Percentiles rank a stretch among this genome's conserved stretches.
Evolutionary conservation across 495 filamentous ascomycete species (phyloP).

Genomic region (Xylaria cubensis): DNA sequence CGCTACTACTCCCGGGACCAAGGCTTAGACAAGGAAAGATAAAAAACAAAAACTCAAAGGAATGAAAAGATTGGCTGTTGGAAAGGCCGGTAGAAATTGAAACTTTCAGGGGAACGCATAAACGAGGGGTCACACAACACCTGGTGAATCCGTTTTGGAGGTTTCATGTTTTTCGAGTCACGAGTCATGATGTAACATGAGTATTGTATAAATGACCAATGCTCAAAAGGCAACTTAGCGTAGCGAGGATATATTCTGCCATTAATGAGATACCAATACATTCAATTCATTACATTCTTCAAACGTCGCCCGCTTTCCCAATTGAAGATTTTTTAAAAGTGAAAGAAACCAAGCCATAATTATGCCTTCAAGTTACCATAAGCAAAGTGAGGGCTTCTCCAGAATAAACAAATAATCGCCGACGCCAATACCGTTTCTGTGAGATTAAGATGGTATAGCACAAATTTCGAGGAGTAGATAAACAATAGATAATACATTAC

Average conservation of each 20-base stretch:
- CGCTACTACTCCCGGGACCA: not conserved
- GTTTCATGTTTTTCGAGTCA: constrained; percentile 1
- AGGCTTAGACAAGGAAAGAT: constrained; percentile 10
- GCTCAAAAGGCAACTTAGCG: not conserved
- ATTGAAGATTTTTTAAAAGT: too few relatives aligned
- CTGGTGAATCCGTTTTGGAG: not conserved
- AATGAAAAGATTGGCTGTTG: not conserved
- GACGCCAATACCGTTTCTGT: not conserved
- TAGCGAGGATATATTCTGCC: constrained; percentile 6
- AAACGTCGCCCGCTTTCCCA: not conserved
- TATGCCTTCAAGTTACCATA: too few relatives aligned
- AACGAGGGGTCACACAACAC: not conserved
- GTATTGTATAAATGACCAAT: not conserved
- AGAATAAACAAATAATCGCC: not conserved
- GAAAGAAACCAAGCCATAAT: not conserved
- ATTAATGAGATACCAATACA: constrained; percentile 16
- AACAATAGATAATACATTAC: too few relatives aligned
- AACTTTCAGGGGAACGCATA: not conserved
- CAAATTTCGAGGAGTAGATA: not conserved
- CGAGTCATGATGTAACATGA: constrained; percentile 1
- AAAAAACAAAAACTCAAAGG: not conserved
- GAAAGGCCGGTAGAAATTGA: not conserved
- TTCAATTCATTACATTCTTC: constrained; percentile 3
- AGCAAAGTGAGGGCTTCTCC: not conserved
- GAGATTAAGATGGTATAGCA: not conserved